Percentiles rank a stretch among this genome's conserved stretches.
These are phyloP conservation scores for Akanthomyces lecanii DNA, from an alignment of 2,329 filamentous ascomycete genomes.

Conservation along the genomic window DNA sequence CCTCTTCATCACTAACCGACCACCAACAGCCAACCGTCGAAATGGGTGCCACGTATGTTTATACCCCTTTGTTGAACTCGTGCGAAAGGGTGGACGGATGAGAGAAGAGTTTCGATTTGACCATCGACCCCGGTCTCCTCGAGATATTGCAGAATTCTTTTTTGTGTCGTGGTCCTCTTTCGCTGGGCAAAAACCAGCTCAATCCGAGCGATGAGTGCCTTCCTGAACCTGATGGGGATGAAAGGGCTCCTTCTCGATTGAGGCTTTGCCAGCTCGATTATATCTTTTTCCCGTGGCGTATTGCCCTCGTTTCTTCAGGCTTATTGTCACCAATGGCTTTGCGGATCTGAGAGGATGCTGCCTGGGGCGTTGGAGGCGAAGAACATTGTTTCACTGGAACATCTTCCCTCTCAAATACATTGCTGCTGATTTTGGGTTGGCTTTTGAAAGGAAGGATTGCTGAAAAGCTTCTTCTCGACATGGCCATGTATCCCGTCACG, in stretches of 20 bases:
- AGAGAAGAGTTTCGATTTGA: slow-evolving; percentile 23
- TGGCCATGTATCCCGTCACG: slow-evolving; percentile 25
- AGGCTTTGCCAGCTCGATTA: slow-evolving; percentile 67
- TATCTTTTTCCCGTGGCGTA: slow-evolving; percentile 46
- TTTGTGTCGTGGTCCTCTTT: slow-evolving; percentile 66
- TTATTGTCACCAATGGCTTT: slow-evolving; percentile 38
- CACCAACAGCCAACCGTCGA: slow-evolving; percentile 36
- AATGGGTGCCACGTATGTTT: slow-evolving; percentile 52
- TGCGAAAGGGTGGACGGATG: slow-evolving; percentile 25
- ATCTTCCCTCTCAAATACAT: slow-evolving; percentile 75
- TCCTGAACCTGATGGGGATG: not conserved
- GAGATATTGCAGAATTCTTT: slow-evolving; percentile 42
- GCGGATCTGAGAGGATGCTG: slow-evolving; percentile 30
- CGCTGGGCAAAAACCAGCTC: slow-evolving; percentile 55
- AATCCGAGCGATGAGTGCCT: not conserved
- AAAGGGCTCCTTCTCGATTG: not conserved
- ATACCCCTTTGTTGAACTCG: slow-evolving; percentile 35
- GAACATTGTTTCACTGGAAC: slow-evolving; percentile 57
- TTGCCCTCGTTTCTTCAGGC: slow-evolving; percentile 54
- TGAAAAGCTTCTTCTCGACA: slow-evolving; percentile 1
- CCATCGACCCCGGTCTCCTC: slow-evolving; percentile 40
- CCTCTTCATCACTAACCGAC: slow-evolving; percentile 37
- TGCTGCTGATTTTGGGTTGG: slow-evolving; percentile 44
- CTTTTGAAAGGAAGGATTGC: slow-evolving; percentile 3
- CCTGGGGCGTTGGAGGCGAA: slow-evolving; percentile 28